phyloP scores from a whole-genome alignment of 768 basidiomycete species.

The Amanita inopinata region DNA sequence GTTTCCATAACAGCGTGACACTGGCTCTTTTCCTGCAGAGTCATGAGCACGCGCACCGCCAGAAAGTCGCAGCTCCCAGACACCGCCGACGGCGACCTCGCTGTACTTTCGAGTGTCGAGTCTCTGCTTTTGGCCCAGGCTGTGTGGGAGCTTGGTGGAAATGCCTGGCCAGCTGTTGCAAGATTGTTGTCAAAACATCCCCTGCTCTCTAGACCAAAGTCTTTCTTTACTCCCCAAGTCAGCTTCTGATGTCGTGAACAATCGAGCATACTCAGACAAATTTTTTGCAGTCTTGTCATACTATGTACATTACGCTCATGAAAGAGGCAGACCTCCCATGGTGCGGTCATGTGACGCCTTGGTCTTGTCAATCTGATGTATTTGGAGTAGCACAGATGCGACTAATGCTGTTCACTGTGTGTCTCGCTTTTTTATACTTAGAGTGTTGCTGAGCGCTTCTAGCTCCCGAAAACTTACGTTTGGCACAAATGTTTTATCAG shows the following conservation, averaged over 20 bases:
- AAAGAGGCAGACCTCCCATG: conserved; percentile 53
- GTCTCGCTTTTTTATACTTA: conserved; percentile 12
- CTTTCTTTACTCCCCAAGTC: conserved; percentile 64
- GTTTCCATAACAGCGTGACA: background rate
- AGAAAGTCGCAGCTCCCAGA: conserved; percentile 14
- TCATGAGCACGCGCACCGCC: conserved; percentile 24
- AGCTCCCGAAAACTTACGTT: conserved; percentile 57
- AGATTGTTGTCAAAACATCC: conserved; percentile 63
- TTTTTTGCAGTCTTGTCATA: conserved; percentile 51
- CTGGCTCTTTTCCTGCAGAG: conserved; percentile 2
- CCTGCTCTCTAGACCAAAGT: conserved; percentile 48
- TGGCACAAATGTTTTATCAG: conserved; percentile 70
- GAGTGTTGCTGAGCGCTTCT: conserved; percentile 1
- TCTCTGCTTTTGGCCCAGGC: conserved; percentile 79
- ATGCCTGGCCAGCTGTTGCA: conserved; percentile 60
- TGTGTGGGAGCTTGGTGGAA: conserved; percentile 70
- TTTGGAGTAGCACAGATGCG: conserved; percentile 34
- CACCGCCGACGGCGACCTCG: conserved; percentile 12
- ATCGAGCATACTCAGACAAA: conserved; percentile 8
- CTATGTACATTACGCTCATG: conserved; percentile 61
- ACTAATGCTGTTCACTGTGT: conserved; percentile 46
- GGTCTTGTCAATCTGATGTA: conserved; percentile 6
- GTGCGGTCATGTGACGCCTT: conserved; percentile 28
- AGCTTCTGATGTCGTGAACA: conserved; percentile 14
- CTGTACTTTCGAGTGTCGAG: conserved; percentile 36